A percentile compares a stretch with the other conserved stretches of the same genome.
Evolutionary conservation across 495 filamentous ascomycete species (phyloP).

Genomic region (Aspergillus asperescens): DNA sequence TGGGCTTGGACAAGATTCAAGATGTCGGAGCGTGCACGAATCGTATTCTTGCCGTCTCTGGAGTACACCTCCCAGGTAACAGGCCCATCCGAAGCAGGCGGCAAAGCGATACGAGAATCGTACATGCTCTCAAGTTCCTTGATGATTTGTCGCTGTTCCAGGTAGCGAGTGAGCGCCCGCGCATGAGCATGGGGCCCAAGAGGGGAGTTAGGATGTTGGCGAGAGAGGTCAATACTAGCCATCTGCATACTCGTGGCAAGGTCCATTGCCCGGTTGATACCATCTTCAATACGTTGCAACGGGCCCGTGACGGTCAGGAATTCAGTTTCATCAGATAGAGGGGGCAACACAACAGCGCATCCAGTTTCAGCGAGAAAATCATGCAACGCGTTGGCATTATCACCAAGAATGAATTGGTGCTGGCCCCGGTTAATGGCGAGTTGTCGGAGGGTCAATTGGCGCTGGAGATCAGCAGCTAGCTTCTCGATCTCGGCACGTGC

Average conservation of each 20-base stretch:
- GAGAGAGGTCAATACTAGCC: constrained; percentile 69
- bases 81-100: constrained; percentile 56
- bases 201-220: constrained; percentile 67
- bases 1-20: constrained; percentile 72
- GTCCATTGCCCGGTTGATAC: constrained; percentile 72
- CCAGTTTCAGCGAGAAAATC: constrained; percentile 87
- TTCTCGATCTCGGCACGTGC: constrained; percentile 75
- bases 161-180: constrained; percentile 75
- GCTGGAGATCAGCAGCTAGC: constrained; percentile 63
- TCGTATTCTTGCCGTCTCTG: constrained; percentile 73
- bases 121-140: constrained; percentile 70
- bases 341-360: constrained; percentile 79
- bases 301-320: constrained; percentile 80
- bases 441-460: constrained; percentile 64
- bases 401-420: constrained; percentile 88
- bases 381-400: constrained; percentile 68
- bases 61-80: constrained; percentile 80
- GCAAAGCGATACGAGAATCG: constrained; percentile 75
- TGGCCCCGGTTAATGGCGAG: constrained; percentile 68
- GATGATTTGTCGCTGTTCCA: constrained; percentile 69
- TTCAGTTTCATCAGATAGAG: constrained; percentile 64
- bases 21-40: constrained; percentile 76
- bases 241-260: constrained; percentile 77
- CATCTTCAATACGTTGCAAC: constrained; percentile 61
- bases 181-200: constrained; percentile 69